Evolutionary conservation across 495 filamentous ascomycete genomes (phyloP), one percentile per base, ranked within the genome.

Genomic region (Hypoxylon lenormandii): DNA sequence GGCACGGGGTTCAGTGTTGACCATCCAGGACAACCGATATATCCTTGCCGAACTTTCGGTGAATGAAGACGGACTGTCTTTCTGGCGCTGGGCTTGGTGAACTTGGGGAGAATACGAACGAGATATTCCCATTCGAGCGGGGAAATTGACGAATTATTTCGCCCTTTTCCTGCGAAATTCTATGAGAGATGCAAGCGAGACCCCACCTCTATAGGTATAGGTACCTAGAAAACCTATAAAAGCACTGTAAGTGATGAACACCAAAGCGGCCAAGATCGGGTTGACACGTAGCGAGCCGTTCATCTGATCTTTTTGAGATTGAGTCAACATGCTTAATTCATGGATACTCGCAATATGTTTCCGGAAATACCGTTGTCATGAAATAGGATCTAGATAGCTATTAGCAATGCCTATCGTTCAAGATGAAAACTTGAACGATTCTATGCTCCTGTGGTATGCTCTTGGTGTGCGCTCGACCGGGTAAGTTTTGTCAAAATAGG

Each of bases 271-370:
- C 38, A 60, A 26, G 37, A 36, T 60, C 42, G 15, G 50, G 6
- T 64, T 60, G 65, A 67, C 64, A 61, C 64, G 64, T 67, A 67
- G 45, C 57, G 40, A 23, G 21, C 23, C 23, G 50, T 67, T 42
- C 50, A 61, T 50, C 49, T 67, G 64, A 59, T 60, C 30, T 60
- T 36, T 33, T 36, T 33, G 10, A 55, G 4, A 51, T 67, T 38
- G 43, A 56, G 22, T 43, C 37, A 40, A 60, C 60, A 30, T 53
- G 46, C 26, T 28, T 28, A 45, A 43, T 51, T 67, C 16, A 21
- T 8, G 13, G 40, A 15, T 43, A 18, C 3, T 45, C 16, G 42
- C 4, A 21, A 45, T 45, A 45, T 18, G 21, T 45, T 45, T 16
- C n/a, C 16, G 5, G 23, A n/a, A n/a, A n/a, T n/a, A n/a, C n/a